These are phyloP conservation scores for Candida wancherniae DNA, from an alignment of 805 yeast genomes.

Conservation along the genomic window DNA sequence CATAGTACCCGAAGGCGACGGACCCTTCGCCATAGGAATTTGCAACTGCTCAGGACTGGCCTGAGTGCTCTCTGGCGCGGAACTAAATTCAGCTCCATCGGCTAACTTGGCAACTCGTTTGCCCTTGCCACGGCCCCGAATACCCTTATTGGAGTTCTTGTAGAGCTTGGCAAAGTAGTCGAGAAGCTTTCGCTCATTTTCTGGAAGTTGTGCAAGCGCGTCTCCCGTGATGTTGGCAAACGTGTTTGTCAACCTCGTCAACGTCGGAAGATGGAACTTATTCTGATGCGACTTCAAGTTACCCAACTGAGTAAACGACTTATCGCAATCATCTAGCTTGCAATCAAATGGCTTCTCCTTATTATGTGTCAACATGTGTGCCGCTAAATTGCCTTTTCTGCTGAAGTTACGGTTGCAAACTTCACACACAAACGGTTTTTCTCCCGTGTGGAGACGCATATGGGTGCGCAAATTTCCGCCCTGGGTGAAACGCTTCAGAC, in stretches of 20 bases:
- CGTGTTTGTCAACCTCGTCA: slow-evolving; percentile 60
- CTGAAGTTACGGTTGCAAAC: slow-evolving; percentile 75
- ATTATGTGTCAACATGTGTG: slow-evolving; percentile 79
- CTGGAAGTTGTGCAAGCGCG: slow-evolving; percentile 44
- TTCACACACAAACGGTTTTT: slow-evolving; percentile 81
- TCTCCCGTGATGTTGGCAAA: slow-evolving; percentile 58
- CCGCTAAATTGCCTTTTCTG: slow-evolving; percentile 87
- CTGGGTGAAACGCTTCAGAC: slow-evolving; percentile 81
- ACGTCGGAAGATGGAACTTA: slow-evolving; percentile 71
- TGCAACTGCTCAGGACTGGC: slow-evolving; percentile 10
- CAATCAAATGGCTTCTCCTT: slow-evolving; percentile 76
- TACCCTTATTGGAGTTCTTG: slow-evolving; percentile 86
- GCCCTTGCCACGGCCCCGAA: slow-evolving; percentile 79
- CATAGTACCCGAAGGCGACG: too few relatives aligned
- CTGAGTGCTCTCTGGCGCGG: slow-evolving; percentile 6
- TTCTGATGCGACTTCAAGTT: slow-evolving; percentile 93
- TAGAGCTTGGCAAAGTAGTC: slow-evolving; percentile 77
- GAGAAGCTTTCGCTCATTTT: slow-evolving; percentile 62
- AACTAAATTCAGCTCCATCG: slow-evolving; percentile 2
- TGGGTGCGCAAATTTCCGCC: slow-evolving; percentile 89
- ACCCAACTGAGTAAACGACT: slow-evolving; percentile 86
- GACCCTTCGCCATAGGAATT: slow-evolving; percentile 5
- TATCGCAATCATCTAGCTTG: slow-evolving; percentile 74
- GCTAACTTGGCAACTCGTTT: slow-evolving; percentile 9
- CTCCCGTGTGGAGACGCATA: slow-evolving; percentile 83